A percentile compares a stretch with the other conserved stretches of the same genome.
phyloP scores from a whole-genome alignment of 2,329 filamentous ascomycete species.

The Diaporthe helianthi region DNA sequence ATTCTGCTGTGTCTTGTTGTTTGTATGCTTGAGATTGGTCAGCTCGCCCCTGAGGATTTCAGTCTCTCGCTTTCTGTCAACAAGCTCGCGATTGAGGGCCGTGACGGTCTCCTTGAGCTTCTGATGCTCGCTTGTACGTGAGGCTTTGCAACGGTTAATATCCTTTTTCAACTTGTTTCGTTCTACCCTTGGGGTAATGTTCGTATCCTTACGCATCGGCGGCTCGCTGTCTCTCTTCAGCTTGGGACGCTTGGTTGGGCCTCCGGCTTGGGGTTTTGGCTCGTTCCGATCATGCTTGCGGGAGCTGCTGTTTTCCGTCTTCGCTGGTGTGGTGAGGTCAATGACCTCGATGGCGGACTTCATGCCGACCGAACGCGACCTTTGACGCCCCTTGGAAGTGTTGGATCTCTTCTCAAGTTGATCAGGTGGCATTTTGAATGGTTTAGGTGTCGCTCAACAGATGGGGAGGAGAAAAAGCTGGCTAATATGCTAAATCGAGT shows the following conservation, averaged over 20 bases:
- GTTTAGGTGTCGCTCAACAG: too few species aligned
- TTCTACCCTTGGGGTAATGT: not conserved
- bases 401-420: not conserved
- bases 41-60: not conserved
- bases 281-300: not conserved
- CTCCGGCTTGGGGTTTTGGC: not conserved
- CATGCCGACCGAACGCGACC: not conserved
- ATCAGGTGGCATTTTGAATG: not conserved
- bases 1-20: not conserved
- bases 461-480: too few species aligned
- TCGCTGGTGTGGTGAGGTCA: not conserved
- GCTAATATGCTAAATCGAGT: too few species aligned
- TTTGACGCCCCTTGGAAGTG: not conserved
- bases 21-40: not conserved
- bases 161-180: not conserved
- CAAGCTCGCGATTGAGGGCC: not conserved
- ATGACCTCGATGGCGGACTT: not conserved
- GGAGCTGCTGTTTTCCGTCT: too few species aligned
- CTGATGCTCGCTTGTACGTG: not conserved
- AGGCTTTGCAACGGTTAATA: not conserved
- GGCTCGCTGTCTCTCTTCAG: not conserved
- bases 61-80: not conserved
- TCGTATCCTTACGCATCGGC: not conserved
- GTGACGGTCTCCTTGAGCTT: not conserved
- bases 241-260: not conserved